These are phyloP conservation scores for Coemansia sp. DNA, from an alignment of 192 early-diverging fungal species.

Conservation along the genomic window DNA sequence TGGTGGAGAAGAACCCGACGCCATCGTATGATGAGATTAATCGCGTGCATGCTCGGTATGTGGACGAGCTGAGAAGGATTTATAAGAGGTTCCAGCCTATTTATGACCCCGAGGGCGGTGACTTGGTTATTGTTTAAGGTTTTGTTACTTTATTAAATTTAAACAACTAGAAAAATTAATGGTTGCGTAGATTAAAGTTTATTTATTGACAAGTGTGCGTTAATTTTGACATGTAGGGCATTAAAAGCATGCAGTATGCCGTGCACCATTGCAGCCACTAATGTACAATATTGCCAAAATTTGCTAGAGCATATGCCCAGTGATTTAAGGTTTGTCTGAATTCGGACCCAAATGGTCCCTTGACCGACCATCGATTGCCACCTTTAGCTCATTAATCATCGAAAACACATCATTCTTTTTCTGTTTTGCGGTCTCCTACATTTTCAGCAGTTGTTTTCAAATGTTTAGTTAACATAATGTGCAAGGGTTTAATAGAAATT, in stretches of 20 bases:
- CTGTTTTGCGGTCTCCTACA: constrained; percentile 19
- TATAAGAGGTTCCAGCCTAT: constrained; percentile 43
- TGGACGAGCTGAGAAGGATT: constrained; percentile 30
- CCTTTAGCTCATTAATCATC: constrained; percentile 43
- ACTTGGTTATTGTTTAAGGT: constrained; percentile 31
- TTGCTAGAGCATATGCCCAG: constrained; percentile 3
- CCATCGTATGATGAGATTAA: constrained; percentile 43
- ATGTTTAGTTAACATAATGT: neutral
- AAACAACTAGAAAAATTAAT: neutral
- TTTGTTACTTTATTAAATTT: neutral
- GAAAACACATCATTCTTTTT: constrained; percentile 20
- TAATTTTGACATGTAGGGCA: too few relatives aligned
- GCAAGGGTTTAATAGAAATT: neutral
- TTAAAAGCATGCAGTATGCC: neutral
- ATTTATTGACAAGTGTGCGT: neutral
- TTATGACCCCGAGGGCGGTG: constrained; percentile 49
- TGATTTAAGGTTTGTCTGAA: neutral
- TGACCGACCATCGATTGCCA: constrained; percentile 26
- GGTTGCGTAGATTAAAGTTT: neutral
- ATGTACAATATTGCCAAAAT: neutral
- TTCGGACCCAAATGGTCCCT: constrained; percentile 2
- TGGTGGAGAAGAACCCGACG: constrained; percentile 21
- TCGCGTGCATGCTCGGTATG: constrained; percentile 33
- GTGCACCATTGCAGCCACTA: neutral
- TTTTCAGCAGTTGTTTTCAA: neutral